Evolutionary conservation across 345 rosid genomes (phyloP).

Genomic region (Pistacia integerrima): DNA sequence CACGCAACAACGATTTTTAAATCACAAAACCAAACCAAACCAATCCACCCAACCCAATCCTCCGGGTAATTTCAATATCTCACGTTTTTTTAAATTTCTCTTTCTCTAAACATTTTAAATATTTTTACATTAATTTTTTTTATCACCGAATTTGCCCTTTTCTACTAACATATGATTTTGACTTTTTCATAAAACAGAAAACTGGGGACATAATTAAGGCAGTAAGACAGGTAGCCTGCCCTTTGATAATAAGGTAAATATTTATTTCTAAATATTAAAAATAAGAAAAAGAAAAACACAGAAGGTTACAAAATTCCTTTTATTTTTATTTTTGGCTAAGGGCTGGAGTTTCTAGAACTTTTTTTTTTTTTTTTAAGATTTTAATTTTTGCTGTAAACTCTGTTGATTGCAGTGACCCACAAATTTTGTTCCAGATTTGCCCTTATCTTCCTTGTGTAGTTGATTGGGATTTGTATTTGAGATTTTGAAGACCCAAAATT

Average conservation of each 20-base stretch:
- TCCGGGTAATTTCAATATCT: neutral
- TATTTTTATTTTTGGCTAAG: neutral
- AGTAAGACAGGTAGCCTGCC: neutral
- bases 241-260: neutral
- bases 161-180: neutral
- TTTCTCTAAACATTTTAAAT: neutral
- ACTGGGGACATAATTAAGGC: neutral
- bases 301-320: neutral
- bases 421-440: slow-evolving; percentile 35
- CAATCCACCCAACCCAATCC: neutral
- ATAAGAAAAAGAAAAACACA: neutral
- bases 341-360: slow-evolving; percentile 13
- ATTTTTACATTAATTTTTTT: neutral
- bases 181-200: neutral
- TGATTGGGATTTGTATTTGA: slow-evolving; percentile 8
- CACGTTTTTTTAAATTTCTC: neutral
- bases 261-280: neutral
- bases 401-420: neutral
- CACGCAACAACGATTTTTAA: no score
- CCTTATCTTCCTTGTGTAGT: slow-evolving; percentile 34
- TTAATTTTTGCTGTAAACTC: neutral
- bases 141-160: slow-evolving; percentile 11
- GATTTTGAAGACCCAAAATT: neutral
- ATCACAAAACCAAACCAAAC: no score
- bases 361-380: neutral